Evolutionary conservation across 805 yeast genomes (phyloP), one percentile per base, ranked within the genome.

Genomic region (Metschnikowia drakensbergensis): DNA sequence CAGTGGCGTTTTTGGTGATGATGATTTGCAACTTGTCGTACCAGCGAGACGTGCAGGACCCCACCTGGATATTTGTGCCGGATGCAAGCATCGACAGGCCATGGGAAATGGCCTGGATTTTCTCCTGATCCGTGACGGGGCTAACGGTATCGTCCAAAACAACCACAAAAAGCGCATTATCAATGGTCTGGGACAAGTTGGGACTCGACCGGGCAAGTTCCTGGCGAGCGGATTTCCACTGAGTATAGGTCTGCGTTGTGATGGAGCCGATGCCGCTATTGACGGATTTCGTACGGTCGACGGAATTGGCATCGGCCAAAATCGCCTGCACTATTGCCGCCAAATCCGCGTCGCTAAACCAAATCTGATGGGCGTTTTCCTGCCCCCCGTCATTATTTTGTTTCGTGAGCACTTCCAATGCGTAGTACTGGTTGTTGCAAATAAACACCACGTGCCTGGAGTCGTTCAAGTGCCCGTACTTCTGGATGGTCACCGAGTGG

Each of bases 11-110:
- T 36, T 70, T 66, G 3, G 83, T 77, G 7, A 80, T 74, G 13
- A 80, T 69, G 43, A 80, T 60, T 57, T 80, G 82, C 47, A 80
- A 64, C 55, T 80, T 80, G 59, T 80, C 84, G 58, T 80, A 80
- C 77, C 82, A 80, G 47, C 84, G 65, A 41, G 79, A 77, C 11
- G 81, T 77, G 61, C 84, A 80, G 4, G 82, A 72, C 26, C 84
- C 84, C 23, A 71, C 61, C 61, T 80, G 84, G 40, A 76, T 64
- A 49, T 77, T 79, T 29, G 75, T 66, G 7, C 69, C 69, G 1
- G 55, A 51, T 30, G 75, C 68, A 36, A 78, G 68, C 32, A 54
- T 57, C 1, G 79, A 71, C 6, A 79, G 69, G 23, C 84, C 84
- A 59, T 80, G 83, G 17, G 79, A 70, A 9, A 80, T 74, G 23